Base-by-base conservation (phyloP, 2,329 filamentous ascomycete genomes). In the Ophiostoma quercus region DNA sequence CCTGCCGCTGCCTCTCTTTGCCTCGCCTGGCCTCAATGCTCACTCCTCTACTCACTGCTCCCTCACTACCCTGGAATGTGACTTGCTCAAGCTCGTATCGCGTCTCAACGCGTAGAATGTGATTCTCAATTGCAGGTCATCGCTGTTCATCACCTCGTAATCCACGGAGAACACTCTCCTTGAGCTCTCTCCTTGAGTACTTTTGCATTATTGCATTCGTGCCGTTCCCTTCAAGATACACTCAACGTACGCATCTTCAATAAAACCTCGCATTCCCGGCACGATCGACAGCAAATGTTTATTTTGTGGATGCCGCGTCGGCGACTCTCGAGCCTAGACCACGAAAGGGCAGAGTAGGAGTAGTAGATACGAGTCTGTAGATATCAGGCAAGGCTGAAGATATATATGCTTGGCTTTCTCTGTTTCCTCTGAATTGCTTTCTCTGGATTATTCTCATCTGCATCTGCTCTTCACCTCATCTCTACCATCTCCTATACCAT, bases 221-320 rank as follows among this genome's bases (percentile, higher is more conserved):
- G 41, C 41, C 41, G 12, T 43, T 43, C 12, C 41, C 6, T 14
- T 43, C 14, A 43, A 43, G 14, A 12, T 19, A 43, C 41, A 43
- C 41, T 43, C 41, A 19, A 43, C 41, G 16, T 14, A 12, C 41
- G 22, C n/a, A 11, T 57, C 51, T 57, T 57, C 51, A 57, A 57
- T 57, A 57, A 57, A 57, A n/a, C 43, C 22, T 5, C 1, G 12
- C n/a, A 54, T 54, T 57, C 22, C 22, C 7, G 51, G 22, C 51
- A 25, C 51, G 51, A 57, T 57, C 51, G 51, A 57, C 51, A 57
- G 1, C 6, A 47, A n/a, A 47, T 57, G 51, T 57, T 57, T 57
- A 57, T 57, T 57, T 25, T 57, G 51, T 57, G 51, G 51, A 57
- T 57, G 51, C 51, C 51, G 51, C 51, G 51, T 57, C 51, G 22